Conservation (phyloP, 192 early-diverging fungal genomes). For the Backusella tarrabulga region DNA sequence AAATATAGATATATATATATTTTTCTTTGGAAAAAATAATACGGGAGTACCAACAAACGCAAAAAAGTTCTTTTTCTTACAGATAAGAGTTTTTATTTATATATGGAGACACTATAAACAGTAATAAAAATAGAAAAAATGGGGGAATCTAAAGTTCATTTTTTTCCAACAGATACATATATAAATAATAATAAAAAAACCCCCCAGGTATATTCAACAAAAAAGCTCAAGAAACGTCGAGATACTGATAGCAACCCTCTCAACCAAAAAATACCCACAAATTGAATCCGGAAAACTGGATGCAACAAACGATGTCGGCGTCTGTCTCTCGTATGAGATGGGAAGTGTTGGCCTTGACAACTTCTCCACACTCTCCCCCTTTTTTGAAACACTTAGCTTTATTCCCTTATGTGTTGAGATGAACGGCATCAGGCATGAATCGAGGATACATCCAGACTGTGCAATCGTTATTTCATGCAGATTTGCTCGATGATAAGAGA, state of each 20-base stretch:
- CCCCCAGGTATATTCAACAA: neutral
- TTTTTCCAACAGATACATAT: neutral
- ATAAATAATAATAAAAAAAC: neutral
- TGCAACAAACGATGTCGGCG: neutral
- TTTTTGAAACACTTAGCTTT: neutral
- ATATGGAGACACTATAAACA: neutral
- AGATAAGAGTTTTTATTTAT: neutral
- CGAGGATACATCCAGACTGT: slow-evolving; percentile 1
- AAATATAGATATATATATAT: neutral
- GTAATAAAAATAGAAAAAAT: neutral
- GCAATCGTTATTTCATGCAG: neutral
- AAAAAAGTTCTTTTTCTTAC: neutral
- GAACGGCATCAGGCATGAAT: slow-evolving; percentile 4
- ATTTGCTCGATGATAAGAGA: neutral
- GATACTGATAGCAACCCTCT: slow-evolving; percentile 19
- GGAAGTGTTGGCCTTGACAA: slow-evolving; percentile 13
- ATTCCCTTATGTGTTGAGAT: neutral
- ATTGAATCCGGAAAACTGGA: slow-evolving; percentile 16
- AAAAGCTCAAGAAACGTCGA: slow-evolving; percentile 28
- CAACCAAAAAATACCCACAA: slow-evolving; percentile 32
- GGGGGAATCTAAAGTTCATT: neutral
- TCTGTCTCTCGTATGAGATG: neutral
- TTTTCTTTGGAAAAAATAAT: neutral
- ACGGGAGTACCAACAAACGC: neutral
- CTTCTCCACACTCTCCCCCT: neutral